Conservation (phyloP, 768 basidiomycete species). For the Boletus tylopilopsis region DNA sequence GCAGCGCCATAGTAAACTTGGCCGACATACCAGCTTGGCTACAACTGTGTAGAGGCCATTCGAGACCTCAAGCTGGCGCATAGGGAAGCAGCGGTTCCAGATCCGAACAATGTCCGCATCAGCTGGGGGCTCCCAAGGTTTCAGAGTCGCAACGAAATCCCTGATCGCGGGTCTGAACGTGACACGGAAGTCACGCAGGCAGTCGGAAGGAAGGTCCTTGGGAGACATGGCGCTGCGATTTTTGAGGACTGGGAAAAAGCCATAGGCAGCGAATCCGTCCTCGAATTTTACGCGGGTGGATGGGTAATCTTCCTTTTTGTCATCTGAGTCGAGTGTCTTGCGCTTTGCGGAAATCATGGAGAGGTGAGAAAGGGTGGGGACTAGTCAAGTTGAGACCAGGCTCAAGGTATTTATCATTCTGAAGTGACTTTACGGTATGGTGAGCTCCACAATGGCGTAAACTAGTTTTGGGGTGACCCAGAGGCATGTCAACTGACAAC, state of each 20-base stretch:
- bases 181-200: not conserved
- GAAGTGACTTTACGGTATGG: too few relatives aligned
- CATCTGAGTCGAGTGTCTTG: not conserved
- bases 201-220: not conserved
- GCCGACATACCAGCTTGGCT: slow-evolving; percentile 1
- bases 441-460: too few relatives aligned
- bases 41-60: not conserved
- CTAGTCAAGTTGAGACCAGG: too few relatives aligned
- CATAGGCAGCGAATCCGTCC: not conserved
- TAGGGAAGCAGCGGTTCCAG: not conserved
- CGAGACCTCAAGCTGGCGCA: not conserved
- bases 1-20: too few relatives aligned
- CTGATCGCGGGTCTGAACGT: not conserved
- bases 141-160: not conserved
- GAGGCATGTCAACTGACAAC: too few relatives aligned
- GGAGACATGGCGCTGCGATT: not conserved
- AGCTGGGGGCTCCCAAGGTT: not conserved
- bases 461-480: too few relatives aligned
- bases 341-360: too few relatives aligned
- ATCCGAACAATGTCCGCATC: not conserved
- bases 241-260: not conserved
- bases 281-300: not conserved
- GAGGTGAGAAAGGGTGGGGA: too few relatives aligned
- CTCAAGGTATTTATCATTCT: too few relatives aligned
- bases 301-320: not conserved